Evolutionary conservation across 2,329 filamentous ascomycete species (phyloP).

Genomic region (Venturiaceae sp.): DNA sequence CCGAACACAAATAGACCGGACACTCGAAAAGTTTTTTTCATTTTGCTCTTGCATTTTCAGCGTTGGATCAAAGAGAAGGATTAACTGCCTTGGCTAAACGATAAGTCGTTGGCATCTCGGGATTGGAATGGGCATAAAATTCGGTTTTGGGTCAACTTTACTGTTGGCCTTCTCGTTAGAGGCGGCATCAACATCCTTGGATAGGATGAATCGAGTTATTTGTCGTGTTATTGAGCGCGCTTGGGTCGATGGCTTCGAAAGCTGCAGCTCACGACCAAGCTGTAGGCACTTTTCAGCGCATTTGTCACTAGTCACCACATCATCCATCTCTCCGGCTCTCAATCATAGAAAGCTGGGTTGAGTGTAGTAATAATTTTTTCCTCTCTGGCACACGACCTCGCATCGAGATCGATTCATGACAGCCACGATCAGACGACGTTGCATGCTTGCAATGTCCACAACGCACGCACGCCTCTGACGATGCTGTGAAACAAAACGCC

Average conservation of each 20-base stretch:
- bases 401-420: neutral
- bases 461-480: neutral
- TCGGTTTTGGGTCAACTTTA: neutral
- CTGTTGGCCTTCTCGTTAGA: neutral
- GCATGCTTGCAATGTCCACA: neutral
- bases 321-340: neutral
- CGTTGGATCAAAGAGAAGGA: neutral
- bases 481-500: neutral
- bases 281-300: neutral
- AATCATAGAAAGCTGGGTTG: neutral
- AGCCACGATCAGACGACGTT: neutral
- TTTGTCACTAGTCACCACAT: neutral
- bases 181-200: neutral
- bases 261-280: neutral
- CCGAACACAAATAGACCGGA: neutral
- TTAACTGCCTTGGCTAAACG: neutral
- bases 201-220: neutral
- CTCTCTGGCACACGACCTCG: neutral
- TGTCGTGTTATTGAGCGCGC: neutral
- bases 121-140: neutral
- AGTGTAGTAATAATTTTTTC: neutral
- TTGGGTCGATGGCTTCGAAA: neutral
- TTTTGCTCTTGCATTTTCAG: neutral
- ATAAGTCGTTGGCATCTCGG: neutral
- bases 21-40: neutral